Evolutionary conservation across 768 basidiomycete species (phyloP), one percentile per base, ranked within the genome.

Genomic region (Auricularia cornea): DNA sequence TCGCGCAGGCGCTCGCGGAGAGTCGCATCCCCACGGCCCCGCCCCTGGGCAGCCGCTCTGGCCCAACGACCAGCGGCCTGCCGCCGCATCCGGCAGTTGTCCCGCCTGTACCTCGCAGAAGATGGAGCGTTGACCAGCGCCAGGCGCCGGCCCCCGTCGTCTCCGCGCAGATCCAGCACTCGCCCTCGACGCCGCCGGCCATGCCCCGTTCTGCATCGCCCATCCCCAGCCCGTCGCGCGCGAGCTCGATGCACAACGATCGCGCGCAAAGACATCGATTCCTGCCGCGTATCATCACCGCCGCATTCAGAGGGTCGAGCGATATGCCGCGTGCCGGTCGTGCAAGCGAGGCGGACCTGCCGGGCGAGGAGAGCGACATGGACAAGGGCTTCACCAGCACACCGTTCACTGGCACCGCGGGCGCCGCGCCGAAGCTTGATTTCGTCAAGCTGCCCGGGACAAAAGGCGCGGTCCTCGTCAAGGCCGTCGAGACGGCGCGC

Each of bases 371-470:
- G 26, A 16, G 54, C 54, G 54, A 52, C n/a, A n/a, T n/a, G 51
- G 51, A 52, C 20, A 28, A 52, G 51, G 51, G 51, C 51, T n/a
- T n/a, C n/a, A n/a, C n/a, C 20, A 28, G 20, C 28, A 28, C 51
- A 20, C 51, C 11, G 51, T n/a, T 52, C n/a, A 12, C 51, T n/a
- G 51, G 20, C 28, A 20, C 51, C n/a, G 28, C n/a, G 8, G 28
- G 83, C 2, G 86, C 90, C 26, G 87, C 91, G 11, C 90, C 91
- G 1, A 93, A 94, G 72, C 74, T 95, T 41, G 93, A 95, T 73
- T 94, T 93, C 69, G 89, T 94, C 63, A 96, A 96, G 74, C 81
- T 96, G 11, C 93, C 94, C 2, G 89, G 93, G 29, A 96, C 93
- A 3, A 94, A 92, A 72, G 89, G 89, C 60, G 85, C 93, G 10